Base-by-base conservation (phyloP, 2,329 filamentous ascomycete species). In the Akanthomyces dipterigenus region DNA sequence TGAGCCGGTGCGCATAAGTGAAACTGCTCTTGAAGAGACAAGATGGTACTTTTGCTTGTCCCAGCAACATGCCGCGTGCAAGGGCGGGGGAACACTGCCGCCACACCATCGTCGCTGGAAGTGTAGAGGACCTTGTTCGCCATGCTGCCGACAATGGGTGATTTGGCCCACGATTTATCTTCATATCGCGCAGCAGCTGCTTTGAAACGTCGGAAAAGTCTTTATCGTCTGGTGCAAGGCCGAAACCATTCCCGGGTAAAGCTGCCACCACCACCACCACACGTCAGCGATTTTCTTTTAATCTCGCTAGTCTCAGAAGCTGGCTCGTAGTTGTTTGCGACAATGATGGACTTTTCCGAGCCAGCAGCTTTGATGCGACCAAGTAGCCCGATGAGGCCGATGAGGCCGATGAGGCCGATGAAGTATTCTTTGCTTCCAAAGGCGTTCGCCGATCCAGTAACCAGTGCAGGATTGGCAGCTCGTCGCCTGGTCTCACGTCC, bases 341-440 rank as follows among this genome's bases (percentile, higher is more conserved):
- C 65, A 26, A 63, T 63, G 31, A 68, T 66, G 8, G 67, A 67
- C 34, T 65, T 66, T 1, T 36, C 55, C 3, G 61, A 26, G 1
- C 65, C 38, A 1, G 58, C 46, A 50, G 61, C 50, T 1, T 56
- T 24, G 56, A 65, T 65, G 11, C 56, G 43, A 36, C 66, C 65
- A 59, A 68, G 65, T 18, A 68, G 55, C 2, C 66, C 66, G 20
- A 63, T 60, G 3, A 64, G 64, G 22, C 31, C 43, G 12, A 63
- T 38, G 36, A 64, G 63, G 11, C 66, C 66, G 20, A 63, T 60
- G 3, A 64, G 64, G 22, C 31, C 43, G 12, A 63, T 38, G 36
- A 64, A 63, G 11, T 63, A 55, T 3, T 66, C 66, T 63, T 68
- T 68, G 62, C 59, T 63, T 1, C 65, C 65, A 63, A 68, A 68